These are phyloP conservation scores for Fusarium sambucinum DNA, from an alignment of 2,329 filamentous ascomycete genomes.

Conservation along the genomic window DNA sequence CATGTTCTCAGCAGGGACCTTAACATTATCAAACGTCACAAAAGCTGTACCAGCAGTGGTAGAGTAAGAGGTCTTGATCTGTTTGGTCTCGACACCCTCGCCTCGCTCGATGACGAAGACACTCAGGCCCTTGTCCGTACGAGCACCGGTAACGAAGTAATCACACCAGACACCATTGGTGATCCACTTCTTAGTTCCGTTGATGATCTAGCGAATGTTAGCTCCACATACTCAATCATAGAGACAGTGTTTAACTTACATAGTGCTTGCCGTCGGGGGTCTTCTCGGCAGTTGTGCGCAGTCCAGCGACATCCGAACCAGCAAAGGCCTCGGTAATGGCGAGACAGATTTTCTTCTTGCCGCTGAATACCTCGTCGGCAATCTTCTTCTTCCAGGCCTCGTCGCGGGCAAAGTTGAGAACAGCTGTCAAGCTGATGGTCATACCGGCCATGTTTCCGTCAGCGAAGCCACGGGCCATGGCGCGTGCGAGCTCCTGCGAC, in stretches of 20 bases:
- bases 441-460: constrained; percentile 91
- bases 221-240: background rate
- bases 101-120: constrained; percentile 81
- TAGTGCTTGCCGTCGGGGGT: constrained; percentile 81
- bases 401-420: constrained; percentile 82
- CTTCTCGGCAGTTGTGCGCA: constrained; percentile 83
- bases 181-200: constrained; percentile 87
- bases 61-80: constrained; percentile 86
- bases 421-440: constrained; percentile 83
- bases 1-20: constrained; percentile 82
- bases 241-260: constrained; percentile 55
- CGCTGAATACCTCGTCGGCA: constrained; percentile 78
- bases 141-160: constrained; percentile 86
- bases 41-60: constrained; percentile 82
- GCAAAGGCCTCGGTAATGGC: constrained; percentile 92
- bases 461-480: constrained; percentile 82
- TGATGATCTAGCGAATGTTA: constrained; percentile 61
- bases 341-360: constrained; percentile 88
- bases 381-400: constrained; percentile 74
- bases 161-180: constrained; percentile 84
- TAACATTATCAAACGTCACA: constrained; percentile 87
- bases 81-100: constrained; percentile 80
- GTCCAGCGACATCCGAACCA: constrained; percentile 80
- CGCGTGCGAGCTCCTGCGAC: constrained; percentile 77
- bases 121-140: constrained; percentile 81